Conservation (phyloP, 1,284 basidiomycete genomes). For the Ceratobasidium sp. region DNA sequence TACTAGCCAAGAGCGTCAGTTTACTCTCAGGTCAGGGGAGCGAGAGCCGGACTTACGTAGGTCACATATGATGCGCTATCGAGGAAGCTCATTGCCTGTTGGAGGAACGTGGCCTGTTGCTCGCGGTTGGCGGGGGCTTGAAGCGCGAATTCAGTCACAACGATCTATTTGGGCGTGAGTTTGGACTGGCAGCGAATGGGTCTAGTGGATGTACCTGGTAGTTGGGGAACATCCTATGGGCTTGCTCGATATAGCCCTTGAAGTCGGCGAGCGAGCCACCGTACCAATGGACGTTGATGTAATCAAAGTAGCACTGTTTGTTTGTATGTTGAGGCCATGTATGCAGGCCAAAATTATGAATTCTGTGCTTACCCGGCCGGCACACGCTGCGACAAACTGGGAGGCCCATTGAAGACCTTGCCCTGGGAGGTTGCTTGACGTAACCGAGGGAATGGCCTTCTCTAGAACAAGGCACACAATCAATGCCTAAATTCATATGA, state of each 20-base stretch:
- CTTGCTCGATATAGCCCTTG: conserved; percentile 28
- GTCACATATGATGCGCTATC: conserved; percentile 26
- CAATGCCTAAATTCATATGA: not conserved
- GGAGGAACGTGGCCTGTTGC: conserved; percentile 24
- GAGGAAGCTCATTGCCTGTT: conserved; percentile 26
- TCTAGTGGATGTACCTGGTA: not conserved
- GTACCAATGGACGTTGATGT: conserved; percentile 39
- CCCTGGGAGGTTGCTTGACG: conserved; percentile 13
- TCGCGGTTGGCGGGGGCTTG: conserved; percentile 22
- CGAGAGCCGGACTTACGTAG: not conserved
- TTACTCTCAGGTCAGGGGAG: not conserved
- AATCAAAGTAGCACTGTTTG: conserved; percentile 34
- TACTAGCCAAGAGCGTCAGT: not conserved
- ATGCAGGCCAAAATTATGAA: not conserved
- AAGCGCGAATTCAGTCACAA: conserved; percentile 38
- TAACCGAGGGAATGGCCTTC: conserved; percentile 34
- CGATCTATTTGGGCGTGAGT: not conserved
- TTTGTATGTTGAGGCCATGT: not conserved
- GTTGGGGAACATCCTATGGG: conserved; percentile 27
- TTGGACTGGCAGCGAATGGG: not conserved
- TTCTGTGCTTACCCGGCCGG: conserved; percentile 9
- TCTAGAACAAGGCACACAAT: not conserved
- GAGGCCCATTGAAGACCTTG: conserved; percentile 35
- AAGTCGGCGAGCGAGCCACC: conserved; percentile 32
- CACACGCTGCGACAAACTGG: conserved; percentile 24